Conservation (phyloP, 2,329 filamentous ascomycete genomes). For the Aspergillus phoenicis region DNA sequence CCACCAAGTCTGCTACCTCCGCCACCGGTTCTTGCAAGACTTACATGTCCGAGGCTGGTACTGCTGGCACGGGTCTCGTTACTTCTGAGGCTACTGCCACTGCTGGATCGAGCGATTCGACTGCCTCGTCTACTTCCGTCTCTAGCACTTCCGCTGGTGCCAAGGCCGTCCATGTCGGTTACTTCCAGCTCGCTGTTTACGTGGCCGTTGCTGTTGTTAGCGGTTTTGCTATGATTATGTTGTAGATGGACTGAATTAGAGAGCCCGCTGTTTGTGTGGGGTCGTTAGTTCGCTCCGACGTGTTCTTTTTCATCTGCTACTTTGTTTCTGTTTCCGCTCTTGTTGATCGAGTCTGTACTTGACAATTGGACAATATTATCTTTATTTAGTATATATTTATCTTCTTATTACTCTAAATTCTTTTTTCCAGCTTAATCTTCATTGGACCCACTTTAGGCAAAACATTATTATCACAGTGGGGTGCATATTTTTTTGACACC, state of each 20-base stretch:
- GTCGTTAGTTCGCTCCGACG: too few species aligned
- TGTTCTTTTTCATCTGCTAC: too few species aligned
- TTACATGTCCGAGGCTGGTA: constrained; percentile 45
- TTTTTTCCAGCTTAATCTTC: background rate
- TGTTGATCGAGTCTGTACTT: too few species aligned
- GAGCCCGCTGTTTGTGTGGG: too few species aligned
- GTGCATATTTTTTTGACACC: too few species aligned
- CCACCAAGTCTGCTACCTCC: constrained; percentile 36
- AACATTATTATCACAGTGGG: too few species aligned
- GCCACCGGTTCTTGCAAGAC: constrained; percentile 41
- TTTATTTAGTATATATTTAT: too few species aligned
- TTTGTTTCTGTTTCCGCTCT: too few species aligned
- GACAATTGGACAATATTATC: too few species aligned
- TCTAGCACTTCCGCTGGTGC: background rate
- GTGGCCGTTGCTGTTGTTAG: background rate
- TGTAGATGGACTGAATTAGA: background rate
- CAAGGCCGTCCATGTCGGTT: background rate
- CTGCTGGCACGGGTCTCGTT: constrained; percentile 43
- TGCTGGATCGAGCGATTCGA: background rate
- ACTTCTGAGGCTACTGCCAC: constrained; percentile 23
- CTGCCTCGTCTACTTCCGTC: background rate
- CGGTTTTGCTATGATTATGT: background rate
- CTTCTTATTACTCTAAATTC: too few species aligned
- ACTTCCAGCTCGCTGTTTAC: background rate
- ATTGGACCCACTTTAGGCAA: background rate